Base-by-base conservation (phyloP, 306 rosid genomes). In the Calophaca sinica region DNA sequence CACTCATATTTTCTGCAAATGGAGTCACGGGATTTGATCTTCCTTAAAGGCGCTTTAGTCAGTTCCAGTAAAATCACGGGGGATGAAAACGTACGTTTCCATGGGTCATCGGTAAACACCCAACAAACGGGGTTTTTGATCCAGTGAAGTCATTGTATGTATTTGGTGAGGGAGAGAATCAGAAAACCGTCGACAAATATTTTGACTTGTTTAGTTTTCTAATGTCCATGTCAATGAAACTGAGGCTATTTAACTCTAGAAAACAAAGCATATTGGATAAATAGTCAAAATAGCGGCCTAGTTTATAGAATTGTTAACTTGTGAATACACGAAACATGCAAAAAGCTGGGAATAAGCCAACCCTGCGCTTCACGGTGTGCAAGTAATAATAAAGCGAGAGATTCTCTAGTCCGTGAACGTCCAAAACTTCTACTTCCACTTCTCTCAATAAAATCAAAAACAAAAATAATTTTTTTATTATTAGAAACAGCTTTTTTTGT, bases 351-450 rank as follows among this genome's bases (percentile, higher is more conserved):
- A 55, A 67, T 51, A 52, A 55, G 15, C 54, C 68, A 68, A 54
- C 11, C 33, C 42, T 20, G 5, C 3, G 2, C 5, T 10, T 68
- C 53, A 41, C 36, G 68, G 54, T 72, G 54, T 72, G 39, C 75
- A 52, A 69, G 62, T 29, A 41, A 38, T 15, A 35, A 68, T 65
- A 74, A 53, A 61, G 68, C 52, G 32, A 49, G 48, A 84, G 88
- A 88, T 88, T 84, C 89, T 72, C 74, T 52, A 6, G 79, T 86
- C 93, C 96, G 90, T 88, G 93, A 90, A 54, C 39, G 51, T 62
- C 77, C 82, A 54, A 31, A 79, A 53, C 71, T 68, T 69, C 26
- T 42, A 29, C 79, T 68, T 69, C 26, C 42, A 29, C 79, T 67
- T 45, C 67, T 42, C 70, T 66, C 45, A 49, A 64, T 39, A 53